Conservation (phyloP, 1,139 yeast species). For the Yamadazyma friedrichii region DNA sequence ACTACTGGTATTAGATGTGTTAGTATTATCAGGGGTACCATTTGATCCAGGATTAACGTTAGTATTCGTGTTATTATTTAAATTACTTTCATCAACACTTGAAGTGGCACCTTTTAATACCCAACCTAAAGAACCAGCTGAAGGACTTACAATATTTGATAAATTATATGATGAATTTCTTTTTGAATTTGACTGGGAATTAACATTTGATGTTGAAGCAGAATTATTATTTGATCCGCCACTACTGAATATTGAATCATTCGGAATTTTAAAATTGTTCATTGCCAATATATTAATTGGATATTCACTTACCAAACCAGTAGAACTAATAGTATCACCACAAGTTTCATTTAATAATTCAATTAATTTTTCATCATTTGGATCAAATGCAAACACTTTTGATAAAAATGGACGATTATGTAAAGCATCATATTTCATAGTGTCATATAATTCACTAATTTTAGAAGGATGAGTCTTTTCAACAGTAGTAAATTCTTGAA, state of each 20-base stretch:
- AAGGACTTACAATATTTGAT: slow-evolving; percentile 25
- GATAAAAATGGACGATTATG: slow-evolving; percentile 90
- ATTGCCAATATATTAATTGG: slow-evolving; percentile 79
- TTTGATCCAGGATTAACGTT: slow-evolving; percentile 9
- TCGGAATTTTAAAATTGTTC: slow-evolving; percentile 67
- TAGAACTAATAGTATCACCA: slow-evolving; percentile 57
- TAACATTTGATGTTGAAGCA: slow-evolving; percentile 6
- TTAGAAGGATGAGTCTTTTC: slow-evolving; percentile 98
- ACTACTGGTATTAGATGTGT: neutral
- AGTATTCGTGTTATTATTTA: slow-evolving; percentile 25
- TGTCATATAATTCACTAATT: slow-evolving; percentile 93
- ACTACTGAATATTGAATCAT: slow-evolving; percentile 17
- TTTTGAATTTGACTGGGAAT: slow-evolving; percentile 17
- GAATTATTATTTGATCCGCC: slow-evolving; percentile 14
- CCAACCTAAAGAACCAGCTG: slow-evolving; percentile 77
- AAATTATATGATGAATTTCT: slow-evolving; percentile 30
- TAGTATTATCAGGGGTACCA: neutral
- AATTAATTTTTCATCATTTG: slow-evolving; percentile 46
- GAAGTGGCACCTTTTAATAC: slow-evolving; percentile 54
- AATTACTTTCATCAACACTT: slow-evolving; percentile 21
- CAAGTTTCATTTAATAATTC: slow-evolving; percentile 34
- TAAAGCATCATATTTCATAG: slow-evolving; percentile 97
- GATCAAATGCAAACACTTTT: slow-evolving; percentile 75
- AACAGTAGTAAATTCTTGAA: slow-evolving; percentile 86
- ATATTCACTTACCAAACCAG: slow-evolving; percentile 69